A percentile compares a stretch with the other conserved stretches of the same genome.
Evolutionary conservation across 2,329 filamentous ascomycete species (phyloP).

Genomic region (Talaromyces funiculosus): DNA sequence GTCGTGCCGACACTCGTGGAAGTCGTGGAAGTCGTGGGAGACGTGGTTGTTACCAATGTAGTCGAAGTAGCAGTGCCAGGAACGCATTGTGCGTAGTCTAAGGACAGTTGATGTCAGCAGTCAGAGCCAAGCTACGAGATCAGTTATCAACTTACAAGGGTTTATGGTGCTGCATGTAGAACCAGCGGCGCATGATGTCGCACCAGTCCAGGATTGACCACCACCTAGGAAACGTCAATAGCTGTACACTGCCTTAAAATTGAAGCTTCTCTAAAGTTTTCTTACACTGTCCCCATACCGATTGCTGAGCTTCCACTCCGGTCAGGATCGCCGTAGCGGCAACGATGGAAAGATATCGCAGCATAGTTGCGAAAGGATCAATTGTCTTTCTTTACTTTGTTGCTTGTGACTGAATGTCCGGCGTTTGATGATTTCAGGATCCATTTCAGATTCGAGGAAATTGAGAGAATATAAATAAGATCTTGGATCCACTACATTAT

Average conservation of each 20-base stretch:
- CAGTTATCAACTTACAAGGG: conserved; percentile 4
- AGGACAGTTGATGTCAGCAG: background rate
- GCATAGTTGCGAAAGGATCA: background rate
- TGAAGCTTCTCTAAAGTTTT: background rate
- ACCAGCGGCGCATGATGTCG: conserved; percentile 5
- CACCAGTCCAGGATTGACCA: background rate
- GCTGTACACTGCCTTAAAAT: background rate
- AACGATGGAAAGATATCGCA: conserved; percentile 1
- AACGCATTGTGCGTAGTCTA: conserved; percentile 9
- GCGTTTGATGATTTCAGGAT: background rate
- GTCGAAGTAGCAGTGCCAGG: conserved; percentile 4
- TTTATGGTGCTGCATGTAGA: background rate
- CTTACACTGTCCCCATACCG: conserved; percentile 10
- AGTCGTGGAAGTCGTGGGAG: conserved; percentile 3
- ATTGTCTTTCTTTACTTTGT: background rate
- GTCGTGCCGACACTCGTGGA: background rate
- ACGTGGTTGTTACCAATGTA: background rate
- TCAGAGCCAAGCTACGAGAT: background rate
- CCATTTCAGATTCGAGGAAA: background rate
- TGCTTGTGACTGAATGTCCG: background rate
- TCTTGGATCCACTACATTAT: background rate
- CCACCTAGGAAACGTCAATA: background rate
- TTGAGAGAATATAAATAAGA: background rate
- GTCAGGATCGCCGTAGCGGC: background rate
- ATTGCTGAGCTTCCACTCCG: conserved; percentile 9